Conservation (phyloP, 140 eudicot genomes). For the Cichorium intybus region DNA sequence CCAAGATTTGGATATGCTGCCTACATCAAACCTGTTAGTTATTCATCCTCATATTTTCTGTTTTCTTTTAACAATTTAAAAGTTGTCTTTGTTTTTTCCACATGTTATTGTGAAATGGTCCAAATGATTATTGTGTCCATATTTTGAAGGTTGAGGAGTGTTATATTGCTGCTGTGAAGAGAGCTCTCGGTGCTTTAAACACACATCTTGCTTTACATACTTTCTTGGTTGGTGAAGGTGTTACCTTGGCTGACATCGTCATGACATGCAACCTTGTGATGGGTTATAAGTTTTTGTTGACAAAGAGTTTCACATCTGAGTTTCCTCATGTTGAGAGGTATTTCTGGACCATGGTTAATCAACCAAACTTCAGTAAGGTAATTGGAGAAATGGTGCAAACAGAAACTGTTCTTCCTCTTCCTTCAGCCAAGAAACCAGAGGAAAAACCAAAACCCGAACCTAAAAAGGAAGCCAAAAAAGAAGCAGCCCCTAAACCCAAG, state of each 20-base stretch:
- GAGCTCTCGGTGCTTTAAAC: conserved; percentile 68
- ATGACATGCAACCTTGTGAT: conserved; percentile 44
- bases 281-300: conserved; percentile 41
- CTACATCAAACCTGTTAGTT: background rate
- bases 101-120: background rate
- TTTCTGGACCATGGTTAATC: conserved; percentile 90
- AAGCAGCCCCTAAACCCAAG: conserved; percentile 49
- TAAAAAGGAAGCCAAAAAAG: conserved; percentile 31
- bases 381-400: conserved; percentile 62
- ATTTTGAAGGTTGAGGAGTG: conserved; percentile 73
- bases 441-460: conserved; percentile 64
- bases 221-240: conserved; percentile 72
- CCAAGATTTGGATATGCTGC: background rate
- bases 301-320: conserved; percentile 72
- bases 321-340: conserved; percentile 94
- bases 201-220: conserved; percentile 75
- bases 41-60: background rate
- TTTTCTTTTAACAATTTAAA: background rate
- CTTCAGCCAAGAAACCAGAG: conserved; percentile 55
- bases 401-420: conserved; percentile 49
- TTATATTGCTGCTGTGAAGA: conserved; percentile 53
- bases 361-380: conserved; percentile 64
- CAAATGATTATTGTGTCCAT: background rate
- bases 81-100: background rate
- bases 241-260: conserved; percentile 85